phyloP scores from a whole-genome alignment of 129 eudicot genomes.

The Centella asiatica region DNA sequence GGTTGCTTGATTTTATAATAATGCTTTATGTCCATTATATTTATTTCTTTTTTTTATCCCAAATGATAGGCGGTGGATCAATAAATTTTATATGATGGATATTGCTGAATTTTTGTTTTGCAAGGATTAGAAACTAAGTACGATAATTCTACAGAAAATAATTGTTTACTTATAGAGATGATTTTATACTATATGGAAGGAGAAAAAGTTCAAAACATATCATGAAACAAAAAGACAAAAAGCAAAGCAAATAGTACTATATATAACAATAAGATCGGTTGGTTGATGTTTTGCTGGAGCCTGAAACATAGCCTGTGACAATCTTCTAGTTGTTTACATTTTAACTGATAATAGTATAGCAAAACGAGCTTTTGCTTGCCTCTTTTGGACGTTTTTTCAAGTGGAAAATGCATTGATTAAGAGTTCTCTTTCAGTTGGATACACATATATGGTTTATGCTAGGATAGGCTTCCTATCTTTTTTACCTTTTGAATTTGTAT shows the following conservation, averaged over 20 bases:
- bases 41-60: too few species aligned
- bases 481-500: slow-evolving; percentile 26
- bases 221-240: too few species aligned
- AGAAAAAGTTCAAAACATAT: too few species aligned
- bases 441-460: slow-evolving; percentile 19
- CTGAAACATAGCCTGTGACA: not conserved
- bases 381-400: not conserved
- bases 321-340: slow-evolving; percentile 6
- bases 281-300: slow-evolving; percentile 6
- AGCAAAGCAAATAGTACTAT: not conserved
- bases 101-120: too few species aligned
- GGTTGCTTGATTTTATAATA: too few species aligned
- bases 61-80: too few species aligned
- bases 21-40: too few species aligned
- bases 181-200: too few species aligned
- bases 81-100: too few species aligned
- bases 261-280: slow-evolving; percentile 1
- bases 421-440: slow-evolving; percentile 21
- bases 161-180: too few species aligned
- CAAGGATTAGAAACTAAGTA: too few species aligned
- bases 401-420: not conserved
- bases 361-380: not conserved
- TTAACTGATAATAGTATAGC: slow-evolving; percentile 3
- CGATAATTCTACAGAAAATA: too few species aligned
- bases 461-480: slow-evolving; percentile 1